Base-by-base conservation (phyloP, 2,329 filamentous ascomycete species). In the Cladobotryum mycophilum region DNA sequence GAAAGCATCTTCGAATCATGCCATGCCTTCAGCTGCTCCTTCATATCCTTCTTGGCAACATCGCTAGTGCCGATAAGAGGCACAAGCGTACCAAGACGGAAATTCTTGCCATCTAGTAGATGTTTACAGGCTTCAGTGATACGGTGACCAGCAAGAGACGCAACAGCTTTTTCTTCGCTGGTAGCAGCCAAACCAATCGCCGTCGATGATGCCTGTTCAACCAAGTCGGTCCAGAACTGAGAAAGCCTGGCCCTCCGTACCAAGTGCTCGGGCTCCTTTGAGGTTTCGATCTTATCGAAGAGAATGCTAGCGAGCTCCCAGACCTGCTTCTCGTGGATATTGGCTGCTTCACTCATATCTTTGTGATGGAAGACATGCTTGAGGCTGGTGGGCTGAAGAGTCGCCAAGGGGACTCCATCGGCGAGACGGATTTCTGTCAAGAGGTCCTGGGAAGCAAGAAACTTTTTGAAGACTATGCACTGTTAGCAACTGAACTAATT, bases 251-350 rank as follows among this genome's bases (percentile, higher is more conserved):
- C 80, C 57, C 86, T 78, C 35, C 81, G 78, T 17, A 71, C 42
- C 40, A 65, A 62, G 35, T 73, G 66, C 5, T 65, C 60, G 1
- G 67, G 61, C 11, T 71, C 59, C 1, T 76, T 71, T 3, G 67
- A 52, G 2, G 72, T 68, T 30, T 77, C 63, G 11, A 82, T 55
- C n/a, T 83, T 75, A 57, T 96, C 90, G 62, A 96, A 99, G 3
- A 99, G 77, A 36, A 96, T 84, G 51, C 88, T 87, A 1, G 89
- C 85, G 35, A 99, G 75, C 54, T 89, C 80, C 93, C 95, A 99
- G 1, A 93, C 82, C 13, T 82, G 75, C 61, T 83, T 81, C 67
- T 95, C 89, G 51, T 89, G 81, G 17, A 72, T 67, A 48, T 68
- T 74, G 18, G 74, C 74, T 14, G 72, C 69, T 56, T 72, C 67